These are phyloP conservation scores for Microthlaspi erraticum DNA, from an alignment of 345 rosid genomes.

Conservation along the genomic window DNA sequence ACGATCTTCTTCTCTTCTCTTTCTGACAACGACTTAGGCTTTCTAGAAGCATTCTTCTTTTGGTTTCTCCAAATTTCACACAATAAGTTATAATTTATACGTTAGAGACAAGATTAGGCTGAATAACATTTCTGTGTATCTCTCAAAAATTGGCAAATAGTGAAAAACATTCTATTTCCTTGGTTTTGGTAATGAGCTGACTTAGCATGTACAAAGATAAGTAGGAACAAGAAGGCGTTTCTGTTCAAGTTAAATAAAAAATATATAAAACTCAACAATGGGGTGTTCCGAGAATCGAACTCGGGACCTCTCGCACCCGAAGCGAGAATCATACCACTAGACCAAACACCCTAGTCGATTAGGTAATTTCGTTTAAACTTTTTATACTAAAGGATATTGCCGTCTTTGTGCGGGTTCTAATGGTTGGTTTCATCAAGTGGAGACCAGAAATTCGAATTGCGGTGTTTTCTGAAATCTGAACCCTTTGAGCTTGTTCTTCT, in stretches of 20 bases:
- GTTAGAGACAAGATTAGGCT: constrained; percentile 3
- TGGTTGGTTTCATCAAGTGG: neutral
- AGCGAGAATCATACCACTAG: constrained; percentile 99
- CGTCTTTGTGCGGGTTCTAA: neutral
- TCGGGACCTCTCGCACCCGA: constrained; percentile 98
- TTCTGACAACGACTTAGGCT: neutral
- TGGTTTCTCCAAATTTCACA: neutral
- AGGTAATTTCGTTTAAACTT: accelerated
- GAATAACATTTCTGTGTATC: constrained; percentile 16
- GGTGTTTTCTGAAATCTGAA: neutral
- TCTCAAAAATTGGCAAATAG: neutral
- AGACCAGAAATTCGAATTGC: constrained; percentile 17
- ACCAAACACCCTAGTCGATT: constrained; percentile 63
- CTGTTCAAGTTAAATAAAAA: neutral
- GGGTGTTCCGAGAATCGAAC: constrained; percentile 97
- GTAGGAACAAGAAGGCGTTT: neutral
- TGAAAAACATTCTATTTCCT: neutral
- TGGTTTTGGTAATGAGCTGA: too few species aligned
- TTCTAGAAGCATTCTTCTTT: neutral
- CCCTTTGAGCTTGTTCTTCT: neutral
- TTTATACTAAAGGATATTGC: accelerated
- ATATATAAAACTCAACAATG: neutral
- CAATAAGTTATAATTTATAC: neutral
- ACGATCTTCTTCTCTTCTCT: constrained; percentile 50
- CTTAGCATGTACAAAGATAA: too few species aligned